These are phyloP conservation scores for Cymodocea nodosa DNA, from an alignment of 116 monocot genomes.

Conservation along the genomic window DNA sequence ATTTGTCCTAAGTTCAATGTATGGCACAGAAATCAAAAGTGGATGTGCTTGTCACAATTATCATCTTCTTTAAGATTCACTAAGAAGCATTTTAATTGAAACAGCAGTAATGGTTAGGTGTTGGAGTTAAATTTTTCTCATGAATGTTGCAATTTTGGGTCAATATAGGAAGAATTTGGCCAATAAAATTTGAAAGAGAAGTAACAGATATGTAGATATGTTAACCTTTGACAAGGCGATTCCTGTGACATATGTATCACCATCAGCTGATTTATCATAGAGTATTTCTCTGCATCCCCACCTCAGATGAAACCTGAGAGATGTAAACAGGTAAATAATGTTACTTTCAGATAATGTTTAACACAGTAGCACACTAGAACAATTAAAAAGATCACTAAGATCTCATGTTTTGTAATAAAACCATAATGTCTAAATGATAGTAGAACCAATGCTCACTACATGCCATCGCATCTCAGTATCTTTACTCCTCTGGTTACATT, in stretches of 20 bases:
- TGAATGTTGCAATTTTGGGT: too few species aligned
- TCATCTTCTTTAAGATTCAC: too few species aligned
- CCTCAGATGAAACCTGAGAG: constrained; percentile 75
- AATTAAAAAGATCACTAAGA: not conserved
- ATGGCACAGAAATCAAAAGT: too few species aligned
- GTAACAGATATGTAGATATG: not conserved
- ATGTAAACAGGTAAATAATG: not conserved
- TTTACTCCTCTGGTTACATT: too few species aligned
- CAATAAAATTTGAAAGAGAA: not conserved
- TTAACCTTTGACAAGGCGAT: constrained; percentile 77
- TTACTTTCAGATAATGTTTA: not conserved
- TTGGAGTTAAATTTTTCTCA: too few species aligned
- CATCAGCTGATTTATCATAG: constrained; percentile 51
- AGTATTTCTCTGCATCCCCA: constrained; percentile 96
- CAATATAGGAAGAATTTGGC: not conserved
- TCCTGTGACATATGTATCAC: constrained; percentile 72
- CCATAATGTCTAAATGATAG: too few species aligned
- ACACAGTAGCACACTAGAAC: not conserved
- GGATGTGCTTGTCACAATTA: too few species aligned
- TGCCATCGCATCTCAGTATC: too few species aligned
- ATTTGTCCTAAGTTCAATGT: too few species aligned
- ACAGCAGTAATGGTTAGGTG: too few species aligned
- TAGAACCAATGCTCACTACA: too few species aligned
- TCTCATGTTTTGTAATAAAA: not conserved
- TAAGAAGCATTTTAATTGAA: too few species aligned